These are phyloP conservation scores for Wakefieldia striispora DNA, from an alignment of 768 basidiomycete genomes.

Conservation along the genomic window DNA sequence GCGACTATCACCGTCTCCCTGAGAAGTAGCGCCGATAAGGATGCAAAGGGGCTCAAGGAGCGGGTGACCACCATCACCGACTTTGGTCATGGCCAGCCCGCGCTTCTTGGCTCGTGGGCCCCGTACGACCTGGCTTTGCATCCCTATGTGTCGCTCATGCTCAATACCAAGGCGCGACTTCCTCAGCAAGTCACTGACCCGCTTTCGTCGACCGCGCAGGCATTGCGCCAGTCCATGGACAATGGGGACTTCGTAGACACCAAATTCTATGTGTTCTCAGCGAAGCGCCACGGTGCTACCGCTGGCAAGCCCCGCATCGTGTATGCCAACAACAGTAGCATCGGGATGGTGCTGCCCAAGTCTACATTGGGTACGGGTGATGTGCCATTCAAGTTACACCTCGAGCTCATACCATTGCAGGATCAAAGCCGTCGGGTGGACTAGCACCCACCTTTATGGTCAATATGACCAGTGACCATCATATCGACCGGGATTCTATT, in stretches of 20 bases:
- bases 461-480: conserved; percentile 21
- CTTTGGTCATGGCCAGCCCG: conserved; percentile 27
- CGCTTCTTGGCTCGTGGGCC: conserved; percentile 25
- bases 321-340: conserved; percentile 23
- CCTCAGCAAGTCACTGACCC: conserved; percentile 11
- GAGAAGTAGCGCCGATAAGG: conserved; percentile 1
- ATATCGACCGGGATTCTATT: conserved; percentile 16
- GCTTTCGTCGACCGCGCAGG: conserved; percentile 14
- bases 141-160: conserved; percentile 23
- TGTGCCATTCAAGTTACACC: background rate
- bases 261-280: conserved; percentile 29
- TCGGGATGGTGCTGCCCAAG: conserved; percentile 17
- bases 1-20: conserved; percentile 16
- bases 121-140: conserved; percentile 4
- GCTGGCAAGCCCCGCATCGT: conserved; percentile 23
- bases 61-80: conserved; percentile 17
- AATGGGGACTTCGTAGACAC: conserved; percentile 28
- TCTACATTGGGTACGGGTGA: conserved; percentile 7
- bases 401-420: conserved; percentile 6
- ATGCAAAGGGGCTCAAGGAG: conserved; percentile 6
- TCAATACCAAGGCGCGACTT: conserved; percentile 17
- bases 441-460: conserved; percentile 15
- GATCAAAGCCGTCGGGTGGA: conserved; percentile 1
- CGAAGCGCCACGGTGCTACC: conserved; percentile 5
- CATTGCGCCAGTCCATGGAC: conserved; percentile 23